These are phyloP conservation scores for Incumbomyces delicatus DNA, from an alignment of 2,329 filamentous ascomycete species.

Conservation along the genomic window DNA sequence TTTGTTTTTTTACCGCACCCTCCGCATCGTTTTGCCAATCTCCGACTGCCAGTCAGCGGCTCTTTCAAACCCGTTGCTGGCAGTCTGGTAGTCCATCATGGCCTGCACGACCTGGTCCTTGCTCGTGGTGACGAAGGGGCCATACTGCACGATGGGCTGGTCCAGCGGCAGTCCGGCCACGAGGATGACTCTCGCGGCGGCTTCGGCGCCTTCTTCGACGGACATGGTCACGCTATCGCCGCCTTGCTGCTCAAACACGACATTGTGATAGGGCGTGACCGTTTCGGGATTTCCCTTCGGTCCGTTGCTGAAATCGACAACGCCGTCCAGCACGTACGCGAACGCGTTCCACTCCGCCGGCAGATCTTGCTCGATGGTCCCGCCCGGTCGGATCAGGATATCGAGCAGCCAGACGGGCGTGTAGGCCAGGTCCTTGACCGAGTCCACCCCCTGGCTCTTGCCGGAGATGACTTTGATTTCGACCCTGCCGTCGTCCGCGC, in stretches of 20 bases:
- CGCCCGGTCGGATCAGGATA: slow-evolving; percentile 68
- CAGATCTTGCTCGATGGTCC: slow-evolving; percentile 62
- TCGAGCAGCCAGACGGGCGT: slow-evolving; percentile 97
- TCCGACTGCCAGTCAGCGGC: slow-evolving; percentile 72
- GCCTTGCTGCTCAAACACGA: slow-evolving; percentile 69
- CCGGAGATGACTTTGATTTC: slow-evolving; percentile 85
- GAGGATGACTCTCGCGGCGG: slow-evolving; percentile 48
- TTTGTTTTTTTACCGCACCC: not conserved
- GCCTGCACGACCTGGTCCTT: slow-evolving; percentile 67
- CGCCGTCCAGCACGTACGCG: slow-evolving; percentile 72
- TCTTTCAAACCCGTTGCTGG: slow-evolving; percentile 69
- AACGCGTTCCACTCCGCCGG: slow-evolving; percentile 84
- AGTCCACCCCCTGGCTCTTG: slow-evolving; percentile 72
- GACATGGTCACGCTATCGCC: slow-evolving; percentile 67
- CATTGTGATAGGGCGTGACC: slow-evolving; percentile 70
- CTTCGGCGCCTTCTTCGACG: slow-evolving; percentile 56
- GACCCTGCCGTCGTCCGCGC: slow-evolving; percentile 62
- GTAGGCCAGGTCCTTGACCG: slow-evolving; percentile 81
- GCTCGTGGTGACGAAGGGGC: slow-evolving; percentile 69
- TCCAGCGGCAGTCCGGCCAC: slow-evolving; percentile 71
- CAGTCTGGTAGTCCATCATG: slow-evolving; percentile 62
- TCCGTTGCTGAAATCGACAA: slow-evolving; percentile 45
- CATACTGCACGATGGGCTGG: slow-evolving; percentile 73
- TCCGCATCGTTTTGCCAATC: slow-evolving; percentile 67
- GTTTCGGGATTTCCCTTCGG: slow-evolving; percentile 25